Evolutionary conservation across 2,329 filamentous ascomycete species (phyloP), one percentile per base, ranked within the genome.

Genomic region (Neocucurbitaria cava): DNA sequence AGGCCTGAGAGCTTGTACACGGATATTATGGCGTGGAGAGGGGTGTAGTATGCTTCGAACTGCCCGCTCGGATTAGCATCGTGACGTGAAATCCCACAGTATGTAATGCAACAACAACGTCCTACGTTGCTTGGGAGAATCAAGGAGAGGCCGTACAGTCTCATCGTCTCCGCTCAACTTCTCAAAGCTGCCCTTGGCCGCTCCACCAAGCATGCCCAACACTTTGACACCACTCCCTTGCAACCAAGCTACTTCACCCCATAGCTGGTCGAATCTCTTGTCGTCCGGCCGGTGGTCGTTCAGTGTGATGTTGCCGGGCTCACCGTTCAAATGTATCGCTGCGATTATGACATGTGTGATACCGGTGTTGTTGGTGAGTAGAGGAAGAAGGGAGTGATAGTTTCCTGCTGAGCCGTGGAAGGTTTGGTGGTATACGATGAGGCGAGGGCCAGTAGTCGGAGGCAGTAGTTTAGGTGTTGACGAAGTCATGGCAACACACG

Each of bases 141-240:
- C 9, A 20, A 23, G 18, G 20, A 43, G 11, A 20, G 21, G 13
- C 42, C 64, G 15, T 68, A 74, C 72, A 39, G 56, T 66, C 54
- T 73, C 70, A 4, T 74, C 72, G 8, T 64, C 62, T 1, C 73
- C 73, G 28, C 69, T 61, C 21, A 77, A 54, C 50, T 85, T 81
- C 44, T 81, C 78, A 70, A 85, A 96, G 11, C 87, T 89, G 10
- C 92, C 93, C 54, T 84, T 83, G 0, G 91, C 92, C 2, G 92
- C 92, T 15, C 93, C 93, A 35, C 93, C 93, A 1, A 96, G 81
- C 90, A 97, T 95, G 49, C 86, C 91, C 71, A 96, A 82, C 11
- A 96, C 86, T 66, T 89, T 92, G 59, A 96, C 82, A 38, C 92
- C 92, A 6, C 83, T 82, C 1, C 83, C 84, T 72, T 95, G 89